Conservation (phyloP, 2,329 filamentous ascomycete genomes). For the Apiospora arundinis region DNA sequence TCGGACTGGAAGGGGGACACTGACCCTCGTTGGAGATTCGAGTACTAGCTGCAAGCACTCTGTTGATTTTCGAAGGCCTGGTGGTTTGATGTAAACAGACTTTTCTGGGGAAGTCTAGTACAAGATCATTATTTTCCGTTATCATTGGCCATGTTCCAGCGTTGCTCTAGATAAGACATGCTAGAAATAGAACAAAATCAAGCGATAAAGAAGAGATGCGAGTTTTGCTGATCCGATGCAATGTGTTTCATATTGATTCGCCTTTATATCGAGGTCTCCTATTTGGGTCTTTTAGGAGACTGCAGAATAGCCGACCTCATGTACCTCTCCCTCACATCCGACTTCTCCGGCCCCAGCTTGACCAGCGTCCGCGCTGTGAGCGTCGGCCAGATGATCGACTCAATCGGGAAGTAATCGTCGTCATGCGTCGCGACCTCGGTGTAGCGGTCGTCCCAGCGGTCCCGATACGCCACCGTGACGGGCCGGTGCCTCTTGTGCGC, state of each 20-base stretch:
- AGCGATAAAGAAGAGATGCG: not conserved
- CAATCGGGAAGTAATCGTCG: conserved; percentile 19
- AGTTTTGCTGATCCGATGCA: not conserved
- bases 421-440: conserved; percentile 29
- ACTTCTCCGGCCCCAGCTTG: conserved; percentile 36
- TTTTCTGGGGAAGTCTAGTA: too few relatives aligned
- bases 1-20: conserved; percentile 66
- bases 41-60: conserved; percentile 48
- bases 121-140: too few relatives aligned
- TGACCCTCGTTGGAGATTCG: conserved; percentile 71
- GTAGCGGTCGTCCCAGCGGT: conserved; percentile 40
- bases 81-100: not conserved
- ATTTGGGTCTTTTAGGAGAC: conserved; percentile 34
- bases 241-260: not conserved
- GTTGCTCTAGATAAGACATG: too few relatives aligned
- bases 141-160: not conserved
- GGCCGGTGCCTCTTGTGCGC: conserved; percentile 23
- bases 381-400: not conserved
- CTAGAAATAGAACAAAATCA: not conserved
- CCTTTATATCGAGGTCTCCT: not conserved
- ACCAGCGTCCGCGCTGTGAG: conserved; percentile 25
- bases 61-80: too few relatives aligned
- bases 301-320: conserved; percentile 34
- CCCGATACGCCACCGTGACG: conserved; percentile 29
- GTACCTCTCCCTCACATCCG: conserved; percentile 33